Percentiles rank a stretch among this genome's conserved stretches.
These are phyloP conservation scores for Cladorrhinum samala DNA, from an alignment of 495 filamentous ascomycete species.

Conservation along the genomic window DNA sequence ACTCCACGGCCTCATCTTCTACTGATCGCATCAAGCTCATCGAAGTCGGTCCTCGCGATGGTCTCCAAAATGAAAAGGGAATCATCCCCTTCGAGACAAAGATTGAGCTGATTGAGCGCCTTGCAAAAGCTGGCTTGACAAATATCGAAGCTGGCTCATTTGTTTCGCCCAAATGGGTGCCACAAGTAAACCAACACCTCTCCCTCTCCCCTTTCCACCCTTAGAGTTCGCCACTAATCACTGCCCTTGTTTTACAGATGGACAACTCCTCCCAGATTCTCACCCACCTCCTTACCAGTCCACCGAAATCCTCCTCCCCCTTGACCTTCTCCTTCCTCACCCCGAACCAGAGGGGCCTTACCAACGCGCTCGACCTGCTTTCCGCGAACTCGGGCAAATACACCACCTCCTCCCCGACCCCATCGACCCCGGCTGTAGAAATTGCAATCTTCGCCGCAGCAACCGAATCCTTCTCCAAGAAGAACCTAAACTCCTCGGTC, in stretches of 20 bases:
- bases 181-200: slow-evolving; percentile 58
- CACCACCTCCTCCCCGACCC: slow-evolving; percentile 26
- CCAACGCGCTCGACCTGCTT: slow-evolving; percentile 44
- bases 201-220: background rate
- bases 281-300: slow-evolving; percentile 60
- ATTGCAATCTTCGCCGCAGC: slow-evolving; percentile 90
- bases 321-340: slow-evolving; percentile 92
- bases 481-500: slow-evolving; percentile 88
- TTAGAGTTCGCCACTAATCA: slow-evolving; percentile 1
- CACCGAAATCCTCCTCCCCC: slow-evolving; percentile 57
- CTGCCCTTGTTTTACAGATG: slow-evolving; percentile 57
- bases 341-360: slow-evolving; percentile 77
- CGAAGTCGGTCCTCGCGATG: slow-evolving; percentile 92
- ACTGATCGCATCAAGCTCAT: slow-evolving; percentile 59
- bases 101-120: slow-evolving; percentile 69
- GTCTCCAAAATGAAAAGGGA: slow-evolving; percentile 91
- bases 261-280: slow-evolving; percentile 82
- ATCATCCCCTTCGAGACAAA: slow-evolving; percentile 76
- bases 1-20: background rate
- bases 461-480: slow-evolving; percentile 83
- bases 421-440: slow-evolving; percentile 51
- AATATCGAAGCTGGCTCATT: slow-evolving; percentile 95
- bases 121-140: slow-evolving; percentile 78
- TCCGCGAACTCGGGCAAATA: slow-evolving; percentile 32
- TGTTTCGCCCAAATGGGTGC: slow-evolving; percentile 95